phyloP scores from a whole-genome alignment of 352 stramenopile species.

The Phytopythium mirpurense region DNA sequence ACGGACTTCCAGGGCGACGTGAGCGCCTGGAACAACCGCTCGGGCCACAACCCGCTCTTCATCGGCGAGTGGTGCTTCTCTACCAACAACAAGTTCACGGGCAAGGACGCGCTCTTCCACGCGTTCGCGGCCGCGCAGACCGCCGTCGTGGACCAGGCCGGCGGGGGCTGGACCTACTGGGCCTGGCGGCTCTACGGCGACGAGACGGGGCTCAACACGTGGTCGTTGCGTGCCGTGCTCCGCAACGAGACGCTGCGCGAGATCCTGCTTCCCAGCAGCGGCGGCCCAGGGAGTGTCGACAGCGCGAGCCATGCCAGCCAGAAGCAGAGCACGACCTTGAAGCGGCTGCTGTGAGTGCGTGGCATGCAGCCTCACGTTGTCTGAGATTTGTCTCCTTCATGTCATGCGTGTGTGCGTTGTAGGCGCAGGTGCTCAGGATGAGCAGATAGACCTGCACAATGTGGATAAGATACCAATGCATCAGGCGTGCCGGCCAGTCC shows the following conservation, averaged over 20 bases:
- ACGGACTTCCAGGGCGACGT: slow-evolving; percentile 11
- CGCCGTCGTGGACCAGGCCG: slow-evolving; percentile 41
- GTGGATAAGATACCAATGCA: neutral
- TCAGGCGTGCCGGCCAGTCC: too few relatives aligned
- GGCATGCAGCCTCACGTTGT: neutral
- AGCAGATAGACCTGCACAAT: neutral
- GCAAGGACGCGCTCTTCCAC: slow-evolving; percentile 35
- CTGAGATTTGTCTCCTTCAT: neutral
- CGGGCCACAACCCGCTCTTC: slow-evolving; percentile 39
- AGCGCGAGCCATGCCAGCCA: slow-evolving; percentile 3
- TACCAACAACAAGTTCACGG: slow-evolving; percentile 52
- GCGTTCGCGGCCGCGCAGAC: slow-evolving; percentile 42
- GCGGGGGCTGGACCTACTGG: slow-evolving; percentile 74
- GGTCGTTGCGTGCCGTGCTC: slow-evolving; percentile 56
- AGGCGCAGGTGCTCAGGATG: neutral
- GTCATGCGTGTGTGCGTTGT: neutral
- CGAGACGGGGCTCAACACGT: slow-evolving; percentile 49
- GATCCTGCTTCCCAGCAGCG: slow-evolving; percentile 22
- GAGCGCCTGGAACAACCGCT: slow-evolving; percentile 9
- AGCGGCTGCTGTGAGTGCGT: neutral
- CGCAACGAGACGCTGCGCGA: slow-evolving; percentile 31
- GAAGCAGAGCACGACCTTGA: neutral
- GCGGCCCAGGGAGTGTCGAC: slow-evolving; percentile 1
- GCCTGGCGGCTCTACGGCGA: slow-evolving; percentile 67
- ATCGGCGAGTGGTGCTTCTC: slow-evolving; percentile 63